These are phyloP conservation scores for Diutina siamensis DNA, from an alignment of 1,139 yeast genomes.

Conservation along the genomic window DNA sequence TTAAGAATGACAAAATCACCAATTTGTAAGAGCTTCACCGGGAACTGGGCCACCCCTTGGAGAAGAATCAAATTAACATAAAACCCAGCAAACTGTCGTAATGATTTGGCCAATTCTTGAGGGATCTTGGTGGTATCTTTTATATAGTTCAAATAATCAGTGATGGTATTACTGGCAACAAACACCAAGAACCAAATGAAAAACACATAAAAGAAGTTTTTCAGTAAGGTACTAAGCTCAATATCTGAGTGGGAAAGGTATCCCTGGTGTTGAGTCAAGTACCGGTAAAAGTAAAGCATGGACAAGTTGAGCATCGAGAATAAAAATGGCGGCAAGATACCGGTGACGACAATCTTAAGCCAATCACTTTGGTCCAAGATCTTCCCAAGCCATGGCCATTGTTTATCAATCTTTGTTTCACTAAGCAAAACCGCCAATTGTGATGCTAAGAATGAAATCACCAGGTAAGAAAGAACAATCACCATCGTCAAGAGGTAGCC, in stretches of 20 bases:
- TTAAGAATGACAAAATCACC: slow-evolving; percentile 46
- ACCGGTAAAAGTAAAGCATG: slow-evolving; percentile 67
- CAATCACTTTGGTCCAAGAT: slow-evolving; percentile 45
- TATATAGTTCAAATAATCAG: slow-evolving; percentile 42
- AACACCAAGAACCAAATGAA: slow-evolving; percentile 77
- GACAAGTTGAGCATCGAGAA: slow-evolving; percentile 64
- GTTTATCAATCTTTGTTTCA: slow-evolving; percentile 46
- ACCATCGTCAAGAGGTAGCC: slow-evolving; percentile 52
- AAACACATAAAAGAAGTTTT: slow-evolving; percentile 76
- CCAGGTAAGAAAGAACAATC: slow-evolving; percentile 31
- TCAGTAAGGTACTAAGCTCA: slow-evolving; percentile 65
- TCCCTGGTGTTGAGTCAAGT: slow-evolving; percentile 62
- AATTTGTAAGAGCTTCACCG: slow-evolving; percentile 55
- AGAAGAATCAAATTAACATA: slow-evolving; percentile 73
- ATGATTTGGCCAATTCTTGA: slow-evolving; percentile 59
- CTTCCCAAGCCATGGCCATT: slow-evolving; percentile 65
- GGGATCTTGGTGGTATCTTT: slow-evolving; percentile 72
- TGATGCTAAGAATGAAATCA: slow-evolving; percentile 55
- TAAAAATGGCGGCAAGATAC: slow-evolving; percentile 32
- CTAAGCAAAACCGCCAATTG: slow-evolving; percentile 38
- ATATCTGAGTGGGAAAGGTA: slow-evolving; percentile 70
- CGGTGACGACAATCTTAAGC: slow-evolving; percentile 59
- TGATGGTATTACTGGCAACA: slow-evolving; percentile 66
- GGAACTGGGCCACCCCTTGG: slow-evolving; percentile 81
- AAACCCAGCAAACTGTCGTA: slow-evolving; percentile 60